phyloP scores from a whole-genome alignment of 352 stramenopile genomes.

The Phytophthora rubi region DNA sequence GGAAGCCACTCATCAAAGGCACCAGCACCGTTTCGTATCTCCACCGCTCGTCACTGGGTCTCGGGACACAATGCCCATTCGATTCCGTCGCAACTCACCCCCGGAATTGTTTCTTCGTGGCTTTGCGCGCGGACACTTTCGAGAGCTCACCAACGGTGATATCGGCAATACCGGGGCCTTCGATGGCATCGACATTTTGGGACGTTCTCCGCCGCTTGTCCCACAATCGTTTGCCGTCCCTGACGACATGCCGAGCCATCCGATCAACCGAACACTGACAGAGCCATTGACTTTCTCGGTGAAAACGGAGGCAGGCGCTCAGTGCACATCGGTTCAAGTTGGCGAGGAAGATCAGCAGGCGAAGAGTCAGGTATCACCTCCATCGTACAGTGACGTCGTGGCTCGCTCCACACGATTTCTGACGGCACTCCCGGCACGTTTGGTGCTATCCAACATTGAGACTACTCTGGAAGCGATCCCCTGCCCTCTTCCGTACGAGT shows the following conservation, averaged over 20 bases:
- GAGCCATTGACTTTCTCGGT: constrained; percentile 15
- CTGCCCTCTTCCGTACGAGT: constrained; percentile 54
- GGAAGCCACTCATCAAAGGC: constrained; percentile 9
- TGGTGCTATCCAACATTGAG: constrained; percentile 77
- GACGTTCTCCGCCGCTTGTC: constrained; percentile 36
- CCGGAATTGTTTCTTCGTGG: constrained; percentile 65
- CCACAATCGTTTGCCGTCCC: constrained; percentile 21
- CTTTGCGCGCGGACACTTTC: constrained; percentile 48
- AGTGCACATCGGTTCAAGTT: constrained; percentile 2
- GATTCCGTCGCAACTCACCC: constrained; percentile 67
- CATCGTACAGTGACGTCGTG: constrained; percentile 71
- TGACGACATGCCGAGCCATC: constrained; percentile 18
- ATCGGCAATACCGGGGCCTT: constrained; percentile 13
- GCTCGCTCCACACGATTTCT: constrained; percentile 76
- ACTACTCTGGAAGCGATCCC: constrained; percentile 49
- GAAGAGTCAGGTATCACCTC: constrained; percentile 27
- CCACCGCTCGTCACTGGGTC: constrained; percentile 60
- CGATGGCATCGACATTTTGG: constrained; percentile 51
- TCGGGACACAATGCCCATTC: constrained; percentile 39
- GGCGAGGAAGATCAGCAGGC: constrained; percentile 16
- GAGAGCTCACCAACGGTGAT: constrained; percentile 30
- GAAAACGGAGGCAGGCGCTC: constrained; percentile 5
- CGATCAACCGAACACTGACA: constrained; percentile 27
- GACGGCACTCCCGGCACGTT: constrained; percentile 62
- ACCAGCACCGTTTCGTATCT: constrained; percentile 50